Evolutionary conservation across 2,329 filamentous ascomycete genomes (phyloP).

Genomic region (Dactylella cylindrospora): DNA sequence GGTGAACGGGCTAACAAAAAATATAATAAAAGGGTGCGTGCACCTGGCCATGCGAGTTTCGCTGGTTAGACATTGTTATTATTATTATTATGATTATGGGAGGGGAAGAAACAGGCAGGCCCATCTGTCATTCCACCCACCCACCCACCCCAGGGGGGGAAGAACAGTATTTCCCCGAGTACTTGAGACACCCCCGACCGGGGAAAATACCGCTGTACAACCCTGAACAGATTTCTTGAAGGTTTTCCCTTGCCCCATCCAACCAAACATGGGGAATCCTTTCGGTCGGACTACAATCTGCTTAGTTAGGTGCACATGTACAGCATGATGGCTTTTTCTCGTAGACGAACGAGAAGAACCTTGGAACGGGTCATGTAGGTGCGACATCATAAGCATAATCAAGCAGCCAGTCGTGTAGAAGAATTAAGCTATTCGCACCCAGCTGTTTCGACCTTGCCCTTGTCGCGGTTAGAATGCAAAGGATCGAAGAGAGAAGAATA

Average conservation of each 20-base stretch:
- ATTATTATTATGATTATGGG: too few relatives aligned
- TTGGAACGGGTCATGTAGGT: slow-evolving; percentile 27
- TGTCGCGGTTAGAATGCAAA: slow-evolving; percentile 29
- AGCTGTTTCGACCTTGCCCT: slow-evolving; percentile 19
- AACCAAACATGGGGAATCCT: slow-evolving; percentile 38
- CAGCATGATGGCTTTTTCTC: slow-evolving; percentile 34
- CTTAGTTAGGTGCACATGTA: slow-evolving; percentile 37
- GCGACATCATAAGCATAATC: slow-evolving; percentile 1
- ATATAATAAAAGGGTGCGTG: too few relatives aligned
- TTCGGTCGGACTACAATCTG: slow-evolving; percentile 32
- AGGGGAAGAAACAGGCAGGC: too few relatives aligned
- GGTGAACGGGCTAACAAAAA: too few relatives aligned
- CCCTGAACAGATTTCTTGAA: too few relatives aligned
- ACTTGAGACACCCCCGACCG: slow-evolving; percentile 30
- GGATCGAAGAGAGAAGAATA: too few relatives aligned
- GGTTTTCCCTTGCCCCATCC: slow-evolving; percentile 17
- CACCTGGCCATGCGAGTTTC: too few relatives aligned
- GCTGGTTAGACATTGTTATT: too few relatives aligned
- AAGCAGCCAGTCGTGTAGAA: background rate
- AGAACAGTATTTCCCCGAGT: slow-evolving; percentile 42
- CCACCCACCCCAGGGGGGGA: too few relatives aligned
- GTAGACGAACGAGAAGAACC: too few relatives aligned
- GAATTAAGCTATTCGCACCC: slow-evolving; percentile 2
- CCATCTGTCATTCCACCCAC: too few relatives aligned
- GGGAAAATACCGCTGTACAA: too few relatives aligned